Evolutionary conservation across 1,284 basidiomycete genomes (phyloP), one percentile per base, ranked within the genome.

Genomic region (Tremellales sp.): DNA sequence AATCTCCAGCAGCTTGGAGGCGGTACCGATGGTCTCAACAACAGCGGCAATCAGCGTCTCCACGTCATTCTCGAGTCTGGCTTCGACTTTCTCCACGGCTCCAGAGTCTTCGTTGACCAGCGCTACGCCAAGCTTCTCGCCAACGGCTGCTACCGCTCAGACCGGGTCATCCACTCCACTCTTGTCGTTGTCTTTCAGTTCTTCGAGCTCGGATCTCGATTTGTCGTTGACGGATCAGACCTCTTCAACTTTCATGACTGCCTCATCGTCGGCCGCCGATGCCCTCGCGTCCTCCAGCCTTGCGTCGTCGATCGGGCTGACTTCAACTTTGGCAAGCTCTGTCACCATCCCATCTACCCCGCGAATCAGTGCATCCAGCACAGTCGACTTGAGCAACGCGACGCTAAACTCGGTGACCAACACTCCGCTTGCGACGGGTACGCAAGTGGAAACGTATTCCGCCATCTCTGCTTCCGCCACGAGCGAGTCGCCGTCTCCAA

Each of bases 361-460:
- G 21, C 27, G 12, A 32, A 16, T 8, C 29, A 12, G 24, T 32
- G 21, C 29, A 10, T 31, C 29, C 16, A 10, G 10, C 16, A 16
- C 10, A 31, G 29, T 31, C 10, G 16, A 31, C 29, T 10, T 16
- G 29, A 31, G 16, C 10, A 16, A 31, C 32, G 21, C 2, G 18
- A 32, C 3, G 26, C 24, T 54, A 18, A 39, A 28, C 3, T 38
- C 44, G 13, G 48, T 54, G 26, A 49, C 48, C 8, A 52, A 48
- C 4, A 43, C 53, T 7, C 56, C 56, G 12, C 40, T 43, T 14
- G 26, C 39, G 22, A 53, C 43, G 32, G 51, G 53, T 3, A 50
- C 56, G 5, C 45, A 47, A 26, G 53, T 56, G 8, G 37, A 27
- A 2, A 55, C 50, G 3, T 56, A 44, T 35, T 40, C 42, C 18